These are phyloP conservation scores for Rubia tinctorum DNA, from an alignment of 305 asterid species.

Conservation along the genomic window DNA sequence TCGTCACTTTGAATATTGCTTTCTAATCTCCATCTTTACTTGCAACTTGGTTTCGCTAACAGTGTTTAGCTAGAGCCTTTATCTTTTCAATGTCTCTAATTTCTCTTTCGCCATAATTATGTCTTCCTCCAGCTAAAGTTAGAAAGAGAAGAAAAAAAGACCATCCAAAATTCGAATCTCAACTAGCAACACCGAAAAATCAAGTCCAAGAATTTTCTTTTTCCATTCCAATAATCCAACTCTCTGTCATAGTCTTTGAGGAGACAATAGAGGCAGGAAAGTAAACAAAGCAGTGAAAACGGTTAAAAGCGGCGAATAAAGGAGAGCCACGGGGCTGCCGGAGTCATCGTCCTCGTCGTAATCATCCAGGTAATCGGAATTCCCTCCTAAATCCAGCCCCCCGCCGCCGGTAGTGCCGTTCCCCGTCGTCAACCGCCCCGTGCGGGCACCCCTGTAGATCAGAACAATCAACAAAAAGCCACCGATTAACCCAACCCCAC, in stretches of 20 bases:
- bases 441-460: conserved; percentile 45
- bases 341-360: conserved; percentile 43
- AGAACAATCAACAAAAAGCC: neutral
- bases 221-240: neutral
- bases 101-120: neutral
- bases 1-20: neutral
- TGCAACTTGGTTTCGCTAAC: neutral
- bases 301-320: conserved; percentile 21
- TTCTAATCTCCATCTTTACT: neutral
- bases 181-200: neutral
- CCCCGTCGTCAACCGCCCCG: conserved; percentile 72
- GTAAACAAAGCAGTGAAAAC: conserved; percentile 25
- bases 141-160: neutral
- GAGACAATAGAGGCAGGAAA: conserved; percentile 23
- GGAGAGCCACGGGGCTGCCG: conserved; percentile 24
- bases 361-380: conserved; percentile 55
- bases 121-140: neutral
- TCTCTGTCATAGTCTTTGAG: conserved; percentile 20
- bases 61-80: neutral
- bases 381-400: conserved; percentile 38
- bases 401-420: conserved; percentile 22
- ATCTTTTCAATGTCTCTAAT: neutral
- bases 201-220: neutral
- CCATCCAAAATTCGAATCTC: neutral
- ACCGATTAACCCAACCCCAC: neutral